phyloP scores from a whole-genome alignment of 306 rosid genomes.

The Astragalus glycyphyllos region DNA sequence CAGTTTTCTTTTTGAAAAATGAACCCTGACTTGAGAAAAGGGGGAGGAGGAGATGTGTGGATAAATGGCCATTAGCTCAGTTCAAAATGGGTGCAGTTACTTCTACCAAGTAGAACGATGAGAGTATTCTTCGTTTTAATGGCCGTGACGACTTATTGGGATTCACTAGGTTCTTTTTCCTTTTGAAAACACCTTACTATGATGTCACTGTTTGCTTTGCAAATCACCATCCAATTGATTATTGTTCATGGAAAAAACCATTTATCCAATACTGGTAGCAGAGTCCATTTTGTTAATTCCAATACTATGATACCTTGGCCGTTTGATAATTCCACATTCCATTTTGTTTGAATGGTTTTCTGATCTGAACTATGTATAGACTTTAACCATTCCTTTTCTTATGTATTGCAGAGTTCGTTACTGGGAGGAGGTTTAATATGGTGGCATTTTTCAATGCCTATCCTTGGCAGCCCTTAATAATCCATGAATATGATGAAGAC shows the following conservation, averaged over 20 bases:
- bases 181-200: background rate
- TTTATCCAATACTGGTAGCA: background rate
- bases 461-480: constrained; percentile 44
- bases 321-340: constrained; percentile 6
- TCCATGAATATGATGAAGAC: constrained; percentile 50
- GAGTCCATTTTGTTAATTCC: no score
- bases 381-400: constrained; percentile 37
- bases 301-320: no score
- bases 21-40: constrained; percentile 2
- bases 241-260: no score
- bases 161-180: background rate
- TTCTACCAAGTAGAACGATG: constrained; percentile 6
- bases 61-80: background rate
- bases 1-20: constrained; percentile 8
- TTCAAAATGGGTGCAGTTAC: background rate
- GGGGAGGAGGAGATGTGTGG: no score
- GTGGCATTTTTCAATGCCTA: constrained; percentile 46
- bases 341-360: constrained; percentile 31
- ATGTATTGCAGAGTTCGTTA: constrained; percentile 44
- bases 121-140: background rate
- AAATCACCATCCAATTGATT: no score
- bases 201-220: background rate
- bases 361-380: constrained; percentile 32
- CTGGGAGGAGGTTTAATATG: constrained; percentile 48
- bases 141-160: background rate